A percentile compares a stretch with the other conserved stretches of the same genome.
Evolutionary conservation across 2,329 filamentous ascomycete genomes (phyloP).

Genomic region (Fusarium sp.): DNA sequence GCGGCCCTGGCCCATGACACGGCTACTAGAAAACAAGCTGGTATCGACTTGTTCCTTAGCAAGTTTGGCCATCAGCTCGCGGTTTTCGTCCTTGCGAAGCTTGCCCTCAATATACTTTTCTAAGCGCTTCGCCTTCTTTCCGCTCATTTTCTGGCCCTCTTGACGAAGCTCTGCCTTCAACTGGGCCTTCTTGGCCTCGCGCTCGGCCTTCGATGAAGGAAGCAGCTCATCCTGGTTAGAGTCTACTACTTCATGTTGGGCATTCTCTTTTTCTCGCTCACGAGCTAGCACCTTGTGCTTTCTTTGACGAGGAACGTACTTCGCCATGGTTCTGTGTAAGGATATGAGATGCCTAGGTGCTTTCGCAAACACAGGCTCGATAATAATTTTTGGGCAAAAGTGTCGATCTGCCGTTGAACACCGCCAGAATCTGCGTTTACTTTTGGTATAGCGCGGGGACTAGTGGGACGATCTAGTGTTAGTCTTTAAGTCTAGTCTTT

Average conservation of each 20-base stretch:
- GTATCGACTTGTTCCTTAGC: constrained; percentile 85
- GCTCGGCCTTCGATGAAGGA: constrained; percentile 60
- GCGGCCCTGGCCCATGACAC: constrained; percentile 76
- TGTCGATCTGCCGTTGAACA: constrained; percentile 52
- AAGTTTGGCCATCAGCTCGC: constrained; percentile 84
- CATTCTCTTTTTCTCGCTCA: constrained; percentile 62
- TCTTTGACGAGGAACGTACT: constrained; percentile 72
- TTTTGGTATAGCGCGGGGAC: constrained; percentile 53
- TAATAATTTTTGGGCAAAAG: constrained; percentile 51
- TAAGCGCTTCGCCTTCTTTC: constrained; percentile 74
- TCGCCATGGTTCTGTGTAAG: constrained; percentile 57
- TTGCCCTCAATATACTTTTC: constrained; percentile 87
- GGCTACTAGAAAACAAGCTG: constrained; percentile 81
- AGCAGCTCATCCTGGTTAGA: constrained; percentile 53
- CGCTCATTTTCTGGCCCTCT: constrained; percentile 67
- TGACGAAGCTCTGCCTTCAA: constrained; percentile 66
- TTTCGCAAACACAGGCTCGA: not conserved
- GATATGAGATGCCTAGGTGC: not conserved
- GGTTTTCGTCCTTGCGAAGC: constrained; percentile 92
- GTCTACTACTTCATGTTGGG: constrained; percentile 54
- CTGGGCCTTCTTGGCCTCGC: constrained; percentile 66
- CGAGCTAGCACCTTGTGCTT: constrained; percentile 78
- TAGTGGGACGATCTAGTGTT: not conserved
- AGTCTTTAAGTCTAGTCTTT: not conserved
- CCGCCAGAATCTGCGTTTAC: constrained; percentile 50